phyloP scores from a whole-genome alignment of 1,284 basidiomycete species.

The Pholiota adiposa region DNA sequence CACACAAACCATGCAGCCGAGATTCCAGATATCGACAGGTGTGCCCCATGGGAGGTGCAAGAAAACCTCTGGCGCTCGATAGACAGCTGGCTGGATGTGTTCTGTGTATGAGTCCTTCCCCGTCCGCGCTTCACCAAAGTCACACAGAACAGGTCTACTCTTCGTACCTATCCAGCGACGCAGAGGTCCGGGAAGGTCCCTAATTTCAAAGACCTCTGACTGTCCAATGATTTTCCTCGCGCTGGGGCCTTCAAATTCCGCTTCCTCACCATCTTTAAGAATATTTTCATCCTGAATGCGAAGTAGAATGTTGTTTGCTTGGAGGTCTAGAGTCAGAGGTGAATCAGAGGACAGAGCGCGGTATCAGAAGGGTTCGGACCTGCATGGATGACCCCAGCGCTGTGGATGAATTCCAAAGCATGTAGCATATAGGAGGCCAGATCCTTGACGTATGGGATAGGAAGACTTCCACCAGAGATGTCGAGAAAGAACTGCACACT shows the following conservation, averaged over 20 bases:
- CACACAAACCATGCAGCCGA: conserved; percentile 22
- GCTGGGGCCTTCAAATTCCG: conserved; percentile 13
- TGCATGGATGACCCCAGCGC: conserved; percentile 11
- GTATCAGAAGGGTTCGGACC: neutral
- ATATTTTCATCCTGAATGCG: conserved; percentile 11
- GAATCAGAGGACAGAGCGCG: too few relatives aligned
- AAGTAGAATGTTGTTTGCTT: conserved; percentile 14
- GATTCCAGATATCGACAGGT: conserved; percentile 24
- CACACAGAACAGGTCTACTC: conserved; percentile 18
- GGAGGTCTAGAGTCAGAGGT: conserved; percentile 1
- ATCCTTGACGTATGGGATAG: conserved; percentile 5
- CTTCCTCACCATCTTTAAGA: conserved; percentile 14
- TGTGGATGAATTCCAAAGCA: conserved; percentile 11
- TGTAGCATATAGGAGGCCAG: conserved; percentile 6
- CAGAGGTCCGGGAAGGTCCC: conserved; percentile 1
- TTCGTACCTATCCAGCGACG: conserved; percentile 8
- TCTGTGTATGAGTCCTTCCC: conserved; percentile 12
- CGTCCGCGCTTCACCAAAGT: conserved; percentile 17
- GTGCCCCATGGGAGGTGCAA: conserved; percentile 18
- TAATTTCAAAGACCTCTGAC: conserved; percentile 11
- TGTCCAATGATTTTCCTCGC: conserved; percentile 12
- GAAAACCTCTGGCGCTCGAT: conserved; percentile 24
- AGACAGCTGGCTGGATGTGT: conserved; percentile 18
- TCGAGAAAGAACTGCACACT: conserved; percentile 8
- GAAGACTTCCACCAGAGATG: conserved; percentile 3